Evolutionary conservation across 768 basidiomycete genomes (phyloP).

Genomic region (Paxillus ammoniavirescens): DNA sequence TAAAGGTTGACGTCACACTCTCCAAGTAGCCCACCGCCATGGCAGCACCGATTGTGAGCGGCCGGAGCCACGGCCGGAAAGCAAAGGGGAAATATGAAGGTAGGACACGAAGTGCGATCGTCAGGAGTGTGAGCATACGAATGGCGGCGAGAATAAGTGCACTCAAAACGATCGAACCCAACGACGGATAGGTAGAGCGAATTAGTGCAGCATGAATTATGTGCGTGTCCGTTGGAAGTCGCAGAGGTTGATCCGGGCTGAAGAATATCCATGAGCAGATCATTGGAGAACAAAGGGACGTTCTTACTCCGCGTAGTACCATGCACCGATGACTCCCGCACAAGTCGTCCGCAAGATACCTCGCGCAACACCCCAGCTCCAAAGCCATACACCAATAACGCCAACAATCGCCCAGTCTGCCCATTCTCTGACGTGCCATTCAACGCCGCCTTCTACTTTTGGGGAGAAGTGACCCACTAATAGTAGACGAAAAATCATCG

Average conservation of each 20-base stretch:
- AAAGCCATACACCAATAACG: conserved; percentile 56
- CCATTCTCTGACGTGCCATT: conserved; percentile 59
- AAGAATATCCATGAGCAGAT: conserved; percentile 6
- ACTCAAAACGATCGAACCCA: conserved; percentile 77
- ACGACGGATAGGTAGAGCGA: conserved; percentile 76
- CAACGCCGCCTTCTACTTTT: conserved; percentile 41
- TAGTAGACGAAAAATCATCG: conserved; percentile 72
- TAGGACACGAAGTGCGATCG: conserved; percentile 50
- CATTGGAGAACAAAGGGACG: not conserved
- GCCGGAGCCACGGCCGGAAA: conserved; percentile 41
- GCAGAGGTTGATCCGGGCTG: conserved; percentile 33
- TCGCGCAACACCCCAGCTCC: conserved; percentile 77
- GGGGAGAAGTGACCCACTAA: conserved; percentile 57
- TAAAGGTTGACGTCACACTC: conserved; percentile 49
- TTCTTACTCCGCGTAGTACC: conserved; percentile 78
- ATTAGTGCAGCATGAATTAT: conserved; percentile 74
- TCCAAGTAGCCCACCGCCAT: conserved; percentile 46
- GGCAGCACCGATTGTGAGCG: conserved; percentile 34
- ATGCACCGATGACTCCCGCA: conserved; percentile 84
- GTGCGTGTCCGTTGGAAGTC: conserved; percentile 57
- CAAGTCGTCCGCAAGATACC: conserved; percentile 75
- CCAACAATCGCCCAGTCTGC: conserved; percentile 72
- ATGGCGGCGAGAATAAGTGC: conserved; percentile 73
- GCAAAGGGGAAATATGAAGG: conserved; percentile 50
- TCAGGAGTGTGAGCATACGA: conserved; percentile 53